Base-by-base conservation (phyloP, 345 rosid genomes). In the Aquilaria sinensis region DNA sequence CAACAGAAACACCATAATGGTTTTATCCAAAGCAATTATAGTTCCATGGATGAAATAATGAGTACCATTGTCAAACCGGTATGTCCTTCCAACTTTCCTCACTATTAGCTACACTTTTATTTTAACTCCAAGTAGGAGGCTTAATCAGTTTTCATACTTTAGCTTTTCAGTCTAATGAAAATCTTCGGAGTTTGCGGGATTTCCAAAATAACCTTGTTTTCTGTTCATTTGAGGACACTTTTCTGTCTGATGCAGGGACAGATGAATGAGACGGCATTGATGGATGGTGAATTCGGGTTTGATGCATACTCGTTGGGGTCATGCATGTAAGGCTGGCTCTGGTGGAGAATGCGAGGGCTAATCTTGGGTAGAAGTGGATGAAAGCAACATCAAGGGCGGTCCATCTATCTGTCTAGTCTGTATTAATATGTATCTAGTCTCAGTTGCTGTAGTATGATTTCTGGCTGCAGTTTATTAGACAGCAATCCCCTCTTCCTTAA, bases 11-110 rank as follows among this genome's bases (percentile, higher is more conserved):
- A 80, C 13, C 83, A 74, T n/a, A 78, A 77, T 70, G 72, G 74
- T 48, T 72, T 77, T 61, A 56, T 63, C 32, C 81, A 84, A 33
- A 75, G 76, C 31, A 75, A 69, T 62, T 78, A 78, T 2, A 90
- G 82, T 12, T 76, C 84, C 31, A 66, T 90, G 62, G 96, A 88
- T 63, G 96, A 86, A 56, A 75, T 94, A 23, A 72, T 85, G 91
- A 76, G 70, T 51, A 78, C 80, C 55, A 76, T 83, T 86, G 70
- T 82, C 67, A 88, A 85, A 70, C 80, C 77, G 86, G 99, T 90
- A 78, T 57, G 66, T 52, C 30, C 53, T 8, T 34, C 15, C 41
- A 47, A 61, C 51, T 62, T 66, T 10, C 43, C 56, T 67, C 45
- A 30, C 43, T 59, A 30, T 61, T 37, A 41, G 10, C 66, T 51